Base-by-base conservation (phyloP, 306 rosid species). In the Dryas alaskensis region DNA sequence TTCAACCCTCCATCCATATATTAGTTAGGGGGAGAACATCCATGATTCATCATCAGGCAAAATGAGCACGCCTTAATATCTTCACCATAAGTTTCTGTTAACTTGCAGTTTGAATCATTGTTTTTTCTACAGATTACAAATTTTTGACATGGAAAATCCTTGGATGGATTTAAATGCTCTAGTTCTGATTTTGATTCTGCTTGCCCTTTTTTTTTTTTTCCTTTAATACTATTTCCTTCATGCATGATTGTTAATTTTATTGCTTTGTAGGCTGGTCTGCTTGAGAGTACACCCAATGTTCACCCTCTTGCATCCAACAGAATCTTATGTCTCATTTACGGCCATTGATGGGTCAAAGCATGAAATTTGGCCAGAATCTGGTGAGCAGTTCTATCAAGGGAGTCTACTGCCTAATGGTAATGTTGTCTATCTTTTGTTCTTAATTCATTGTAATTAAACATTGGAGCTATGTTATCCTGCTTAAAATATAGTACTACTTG, bases 251-350 rank as follows among this genome's bases (percentile, higher is more conserved):
- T 60, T 22, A 59, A 69, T 42, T 60, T 55, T 55, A 2, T 49
- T 79, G 31, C 53, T 66, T 68, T 84, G 84, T 73, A 93, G 98
- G 80, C 73, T 90, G 90, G 98, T 93, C 57, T 90, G 97, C 86
- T 76, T 93, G 72, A 84, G 98, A 87, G 88, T 93, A 59, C 98
- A 93, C 79, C 98, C 98, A 14, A 86, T 82, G 79, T 93, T 93
- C 82, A 63, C 22, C 68, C 88, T 90, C 70, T 67, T 89, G 82
- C 97, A 93, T 81, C 98, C 98, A 0, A 13, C 91, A 27, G 92
- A 93, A 67, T 89, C 97, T 67, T 70, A 83, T 75, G 81, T 93
- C 64, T 85, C 97, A 45, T 93, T 93, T 60, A 86, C 96, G 64
- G 86, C 97, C 48, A 50, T 87, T 44, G 89, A 93, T 47, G 98